These are phyloP conservation scores for Vitellaria paradoxa DNA, from an alignment of 179 eudicot genomes.

Conservation along the genomic window DNA sequence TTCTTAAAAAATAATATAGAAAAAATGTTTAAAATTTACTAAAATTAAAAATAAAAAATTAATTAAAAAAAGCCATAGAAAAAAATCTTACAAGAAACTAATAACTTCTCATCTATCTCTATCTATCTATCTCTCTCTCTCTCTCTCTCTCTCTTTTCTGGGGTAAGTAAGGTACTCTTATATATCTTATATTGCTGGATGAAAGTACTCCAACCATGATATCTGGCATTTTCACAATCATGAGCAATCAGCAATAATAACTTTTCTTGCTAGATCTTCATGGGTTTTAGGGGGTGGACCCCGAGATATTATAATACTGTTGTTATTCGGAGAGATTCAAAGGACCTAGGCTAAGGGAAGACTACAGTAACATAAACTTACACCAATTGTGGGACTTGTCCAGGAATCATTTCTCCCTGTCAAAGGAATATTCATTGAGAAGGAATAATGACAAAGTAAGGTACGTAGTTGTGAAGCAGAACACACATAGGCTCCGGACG, in stretches of 20 bases:
- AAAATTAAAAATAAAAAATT: too few relatives aligned
- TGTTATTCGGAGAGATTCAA: neutral
- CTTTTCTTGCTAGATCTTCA: neutral
- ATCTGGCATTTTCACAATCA: neutral
- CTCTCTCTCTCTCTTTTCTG: too few relatives aligned
- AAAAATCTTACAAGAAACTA: too few relatives aligned
- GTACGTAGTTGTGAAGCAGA: neutral
- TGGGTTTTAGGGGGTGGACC: neutral
- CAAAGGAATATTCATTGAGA: neutral
- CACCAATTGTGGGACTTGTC: neutral
- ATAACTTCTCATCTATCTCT: too few relatives aligned
- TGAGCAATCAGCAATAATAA: neutral
- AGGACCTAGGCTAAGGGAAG: neutral
- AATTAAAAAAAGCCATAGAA: too few relatives aligned
- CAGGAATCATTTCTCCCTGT: constrained; percentile 1
- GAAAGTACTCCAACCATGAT: neutral
- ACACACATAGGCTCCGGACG: too few relatives aligned
- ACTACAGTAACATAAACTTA: neutral
- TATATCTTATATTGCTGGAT: neutral
- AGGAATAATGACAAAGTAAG: neutral
- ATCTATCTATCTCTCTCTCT: too few relatives aligned
- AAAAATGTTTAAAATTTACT: too few relatives aligned
- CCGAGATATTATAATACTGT: neutral
- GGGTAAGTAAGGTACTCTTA: too few relatives aligned
- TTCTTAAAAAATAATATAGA: too few relatives aligned